Base-by-base conservation (phyloP, 2,329 filamentous ascomycete genomes). In the Xylariaceae sp. region DNA sequence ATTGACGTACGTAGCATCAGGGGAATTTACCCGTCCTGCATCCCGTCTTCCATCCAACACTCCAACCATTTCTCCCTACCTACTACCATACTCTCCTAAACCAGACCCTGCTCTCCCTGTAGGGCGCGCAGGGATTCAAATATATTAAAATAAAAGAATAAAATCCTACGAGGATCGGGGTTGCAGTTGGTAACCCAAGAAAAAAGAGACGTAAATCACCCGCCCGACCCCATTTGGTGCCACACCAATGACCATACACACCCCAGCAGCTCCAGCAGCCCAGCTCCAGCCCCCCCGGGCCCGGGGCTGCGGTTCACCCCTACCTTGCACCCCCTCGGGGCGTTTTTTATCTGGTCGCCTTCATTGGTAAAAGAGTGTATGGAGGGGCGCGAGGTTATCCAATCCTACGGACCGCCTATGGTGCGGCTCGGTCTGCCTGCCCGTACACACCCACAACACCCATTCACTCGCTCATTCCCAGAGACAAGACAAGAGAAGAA, bases 261-360 rank as follows among this genome's bases (percentile, higher is more conserved):
- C n/a, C 11, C 45, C 42, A 42, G 42, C 23, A 13, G 13, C 51
- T 50, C 17, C 17, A 18, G 17, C 17, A 18, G 4, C 23, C 23
- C 23, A 30, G 23, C 23, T 30, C 23, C 23, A 30, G 61, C 37
- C 50, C 53, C 45, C 45, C 47, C 15, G 51, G 55, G 55, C 59
- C 60, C 60, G 55, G 50, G 53, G 50, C 53, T 58, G 59, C 55
- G 61, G 61, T 63, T 62, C 59, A 42, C 61, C 61, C 61, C 58
- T 52, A 39, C 53, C 17, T 18, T 18, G 17, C 17, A 18, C 17
- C 17, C 17, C 17, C 17, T 60, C 56, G 55, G 56, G 61, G 61
- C 56, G 56, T 47, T 54, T 50, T 49, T 51, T 18, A 15, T 23
- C 37, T n/a, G 17, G 17, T 18, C 17, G 18, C 42, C 54, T 42